phyloP scores from a whole-genome alignment of 768 basidiomycete species.

The Vararia minispora region DNA sequence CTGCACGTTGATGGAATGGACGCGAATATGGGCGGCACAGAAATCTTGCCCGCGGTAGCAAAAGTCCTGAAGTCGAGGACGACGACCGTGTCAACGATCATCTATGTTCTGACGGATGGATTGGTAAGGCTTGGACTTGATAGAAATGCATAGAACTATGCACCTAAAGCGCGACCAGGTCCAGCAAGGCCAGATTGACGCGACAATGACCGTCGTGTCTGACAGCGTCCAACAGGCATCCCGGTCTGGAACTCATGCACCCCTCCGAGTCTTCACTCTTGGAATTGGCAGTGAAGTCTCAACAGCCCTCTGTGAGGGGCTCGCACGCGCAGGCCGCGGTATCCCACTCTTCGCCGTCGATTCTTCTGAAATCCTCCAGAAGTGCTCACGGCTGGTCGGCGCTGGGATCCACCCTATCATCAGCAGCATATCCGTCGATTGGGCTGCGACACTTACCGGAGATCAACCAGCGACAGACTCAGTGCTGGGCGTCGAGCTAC shows the following conservation, averaged over 20 bases:
- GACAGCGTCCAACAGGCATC: conserved; percentile 24
- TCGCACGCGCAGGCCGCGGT: conserved; percentile 47
- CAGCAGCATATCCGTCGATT: conserved; percentile 36
- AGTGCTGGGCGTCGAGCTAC: conserved; percentile 18
- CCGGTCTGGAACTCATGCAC: conserved; percentile 17
- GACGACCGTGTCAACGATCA: conserved; percentile 27
- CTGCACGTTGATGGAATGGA: conserved; percentile 27
- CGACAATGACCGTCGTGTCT: conserved; percentile 14
- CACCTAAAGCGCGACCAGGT: no score
- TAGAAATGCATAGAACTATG: no score
- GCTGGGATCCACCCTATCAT: conserved; percentile 39
- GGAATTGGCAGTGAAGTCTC: conserved; percentile 45
- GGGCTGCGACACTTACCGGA: conserved; percentile 18
- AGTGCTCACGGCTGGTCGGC: conserved; percentile 37
- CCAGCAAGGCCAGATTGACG: conserved; percentile 13
- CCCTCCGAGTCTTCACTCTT: conserved; percentile 42
- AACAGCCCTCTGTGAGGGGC: conserved; percentile 37
- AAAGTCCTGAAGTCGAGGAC: conserved; percentile 26
- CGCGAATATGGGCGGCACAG: conserved; percentile 40
- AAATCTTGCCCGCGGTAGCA: conserved; percentile 32
- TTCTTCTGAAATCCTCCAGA: conserved; percentile 34
- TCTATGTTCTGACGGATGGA: conserved; percentile 55
- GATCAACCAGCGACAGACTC: neutral
- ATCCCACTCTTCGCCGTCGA: conserved; percentile 33
- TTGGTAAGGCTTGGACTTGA: conserved; percentile 25